Base-by-base conservation (phyloP, 371 early-diverging fungal species). In the Mucor lusitanicus region DNA sequence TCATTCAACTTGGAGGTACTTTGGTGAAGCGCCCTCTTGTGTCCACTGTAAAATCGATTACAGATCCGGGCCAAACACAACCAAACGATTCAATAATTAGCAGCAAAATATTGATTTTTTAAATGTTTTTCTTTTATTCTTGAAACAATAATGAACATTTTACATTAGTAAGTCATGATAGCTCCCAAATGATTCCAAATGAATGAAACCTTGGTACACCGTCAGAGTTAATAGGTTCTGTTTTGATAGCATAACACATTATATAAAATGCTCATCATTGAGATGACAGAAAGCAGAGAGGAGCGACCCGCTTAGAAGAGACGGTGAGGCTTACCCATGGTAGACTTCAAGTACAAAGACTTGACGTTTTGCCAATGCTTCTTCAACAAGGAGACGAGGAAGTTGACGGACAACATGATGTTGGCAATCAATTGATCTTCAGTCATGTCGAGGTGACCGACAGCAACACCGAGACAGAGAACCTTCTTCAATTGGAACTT, bases 401-500 rank as follows among this genome's bases (percentile, higher is more conserved):
- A 96, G 91, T 97, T 97, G 90, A 99, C 89, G 71, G 97, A 87
- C 89, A 96, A 87, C 96, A 97, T 97, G 85, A 95, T 94, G 95
- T 99, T 99, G 82, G 94, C 89, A 75, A 95, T 86, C 66, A 98
- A 88, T 85, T 98, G 90, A 81, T 97, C 97, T 79, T 96, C 94
- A 69, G 91, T 89, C 99, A 98, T 98, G 64, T 88, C 80, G 77
- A 97, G 93, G 89, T 97, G 94, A 69, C 99, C 99, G 70, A 99
- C 94, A 71, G 99, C 97, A 70, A 98, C 97, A 85, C 95, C 97
- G 70, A 99, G 88, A 90, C 98, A 98, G 68, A 96, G 91, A 70
- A 97, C 98, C 91, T 98, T 98, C 94, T 98, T 98, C 68, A 99
- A 86, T 87, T 99, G 99, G 94, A 99, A 97, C 93, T 98, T 98